phyloP scores from a whole-genome alignment of 352 stramenopile genomes.

The Globisporangium camurandrum region DNA sequence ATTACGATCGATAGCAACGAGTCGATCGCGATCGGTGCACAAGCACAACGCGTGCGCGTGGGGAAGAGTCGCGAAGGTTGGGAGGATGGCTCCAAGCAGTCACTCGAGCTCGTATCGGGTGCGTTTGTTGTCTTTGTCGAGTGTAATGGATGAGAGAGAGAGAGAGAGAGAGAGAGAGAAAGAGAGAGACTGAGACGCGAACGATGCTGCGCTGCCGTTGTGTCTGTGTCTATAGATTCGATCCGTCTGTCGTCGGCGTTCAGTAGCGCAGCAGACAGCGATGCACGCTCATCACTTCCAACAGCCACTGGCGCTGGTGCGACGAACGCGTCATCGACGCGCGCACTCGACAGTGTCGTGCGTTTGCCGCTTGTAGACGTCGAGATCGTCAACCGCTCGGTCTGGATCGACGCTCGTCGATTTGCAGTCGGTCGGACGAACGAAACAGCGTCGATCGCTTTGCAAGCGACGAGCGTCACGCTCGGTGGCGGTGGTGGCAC shows the following conservation, averaged over 20 bases:
- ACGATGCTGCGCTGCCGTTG: too few relatives aligned
- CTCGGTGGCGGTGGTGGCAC: too few relatives aligned
- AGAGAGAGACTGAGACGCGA: too few relatives aligned
- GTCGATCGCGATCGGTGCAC: conserved; percentile 18
- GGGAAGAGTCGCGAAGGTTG: conserved; percentile 11
- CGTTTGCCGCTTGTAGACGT: conserved; percentile 2
- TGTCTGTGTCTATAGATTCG: background rate
- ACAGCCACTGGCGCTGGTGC: too few relatives aligned
- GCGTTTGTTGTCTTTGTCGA: too few relatives aligned
- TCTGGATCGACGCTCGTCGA: conserved; percentile 1
- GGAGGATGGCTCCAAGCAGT: conserved; percentile 13
- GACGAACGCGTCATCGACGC: too few relatives aligned
- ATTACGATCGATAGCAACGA: conserved; percentile 20
- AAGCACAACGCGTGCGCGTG: conserved; percentile 17
- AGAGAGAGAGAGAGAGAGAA: too few relatives aligned
- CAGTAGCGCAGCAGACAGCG: background rate
- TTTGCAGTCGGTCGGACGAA: conserved; percentile 4
- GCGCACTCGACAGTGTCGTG: too few relatives aligned
- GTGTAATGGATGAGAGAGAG: too few relatives aligned
- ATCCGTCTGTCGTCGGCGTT: background rate
- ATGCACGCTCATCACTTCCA: too few relatives aligned
- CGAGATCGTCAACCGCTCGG: conserved; percentile 6
- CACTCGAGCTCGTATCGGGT: conserved; percentile 24
- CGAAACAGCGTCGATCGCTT: conserved; percentile 5
- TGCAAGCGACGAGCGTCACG: background rate